phyloP scores from a whole-genome alignment of 148 eudicot genomes.

The Oxyria digyna region DNA sequence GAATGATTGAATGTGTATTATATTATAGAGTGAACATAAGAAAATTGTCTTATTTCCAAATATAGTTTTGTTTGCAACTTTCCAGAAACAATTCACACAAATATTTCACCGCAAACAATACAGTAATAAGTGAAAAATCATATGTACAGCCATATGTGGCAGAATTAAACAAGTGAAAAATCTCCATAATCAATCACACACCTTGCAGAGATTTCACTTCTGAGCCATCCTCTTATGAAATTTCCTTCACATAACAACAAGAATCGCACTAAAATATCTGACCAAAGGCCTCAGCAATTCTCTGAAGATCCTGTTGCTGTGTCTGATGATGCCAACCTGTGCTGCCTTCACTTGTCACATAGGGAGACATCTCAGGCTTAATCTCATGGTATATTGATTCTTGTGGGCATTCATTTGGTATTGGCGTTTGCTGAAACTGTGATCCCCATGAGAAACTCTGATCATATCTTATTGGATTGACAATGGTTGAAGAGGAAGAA shows the following conservation, averaged over 20 bases:
- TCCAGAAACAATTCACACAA: background rate
- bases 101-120: background rate
- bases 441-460: constrained; percentile 11
- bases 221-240: background rate
- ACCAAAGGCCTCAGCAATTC: constrained; percentile 60
- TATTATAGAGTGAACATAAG: background rate
- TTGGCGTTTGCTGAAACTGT: constrained; percentile 41
- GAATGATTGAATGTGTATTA: too few relatives aligned
- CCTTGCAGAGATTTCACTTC: background rate
- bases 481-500: constrained; percentile 3
- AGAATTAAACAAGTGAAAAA: background rate
- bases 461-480: background rate
- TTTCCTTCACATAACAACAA: background rate
- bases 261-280: constrained; percentile 41
- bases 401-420: constrained; percentile 18
- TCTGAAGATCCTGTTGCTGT: constrained; percentile 48
- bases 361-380: constrained; percentile 27
- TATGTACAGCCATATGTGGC: background rate
- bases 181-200: too few relatives aligned
- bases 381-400: constrained; percentile 24
- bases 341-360: constrained; percentile 12
- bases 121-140: background rate
- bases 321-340: constrained; percentile 28
- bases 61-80: background rate
- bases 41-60: background rate